phyloP scores from a whole-genome alignment of 2,329 filamentous ascomycete species.

The Exophiala viscosa region DNA sequence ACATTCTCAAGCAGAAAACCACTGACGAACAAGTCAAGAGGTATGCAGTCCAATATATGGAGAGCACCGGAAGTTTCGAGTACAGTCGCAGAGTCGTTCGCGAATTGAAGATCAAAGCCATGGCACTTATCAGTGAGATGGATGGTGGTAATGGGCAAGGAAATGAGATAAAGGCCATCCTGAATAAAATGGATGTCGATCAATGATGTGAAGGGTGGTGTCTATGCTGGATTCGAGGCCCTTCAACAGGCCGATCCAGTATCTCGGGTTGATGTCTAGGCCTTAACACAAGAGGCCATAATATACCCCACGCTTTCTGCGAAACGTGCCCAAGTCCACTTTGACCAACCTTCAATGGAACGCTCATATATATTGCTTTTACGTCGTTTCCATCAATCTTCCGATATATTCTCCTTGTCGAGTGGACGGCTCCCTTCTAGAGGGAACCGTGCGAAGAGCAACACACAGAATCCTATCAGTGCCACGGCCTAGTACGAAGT shows the following conservation, averaged over 20 bases:
- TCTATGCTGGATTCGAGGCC: background rate
- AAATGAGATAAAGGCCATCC: conserved; percentile 60
- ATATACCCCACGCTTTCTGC: too few relatives aligned
- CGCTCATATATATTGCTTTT: background rate
- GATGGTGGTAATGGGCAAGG: conserved; percentile 55
- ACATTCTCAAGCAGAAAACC: conserved; percentile 88
- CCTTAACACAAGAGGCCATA: too few relatives aligned
- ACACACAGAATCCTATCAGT: conserved; percentile 24
- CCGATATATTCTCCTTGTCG: background rate
- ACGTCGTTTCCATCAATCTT: background rate
- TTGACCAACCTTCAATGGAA: background rate
- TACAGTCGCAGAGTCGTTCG: conserved; percentile 70
- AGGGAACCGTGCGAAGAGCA: conserved; percentile 27
- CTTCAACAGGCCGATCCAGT: background rate
- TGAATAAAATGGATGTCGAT: conserved; percentile 57
- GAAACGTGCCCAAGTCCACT: too few relatives aligned
- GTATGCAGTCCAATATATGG: conserved; percentile 89
- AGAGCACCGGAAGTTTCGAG: conserved; percentile 80
- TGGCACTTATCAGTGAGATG: conserved; percentile 60
- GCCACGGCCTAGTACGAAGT: conserved; percentile 19
- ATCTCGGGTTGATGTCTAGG: background rate
- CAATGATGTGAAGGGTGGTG: background rate
- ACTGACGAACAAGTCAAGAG: conserved; percentile 81
- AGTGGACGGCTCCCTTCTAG: conserved; percentile 18
- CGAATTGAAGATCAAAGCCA: conserved; percentile 62